These are phyloP conservation scores for Cytospora schulzeri DNA, from an alignment of 2,329 filamentous ascomycete species.

Conservation along the genomic window DNA sequence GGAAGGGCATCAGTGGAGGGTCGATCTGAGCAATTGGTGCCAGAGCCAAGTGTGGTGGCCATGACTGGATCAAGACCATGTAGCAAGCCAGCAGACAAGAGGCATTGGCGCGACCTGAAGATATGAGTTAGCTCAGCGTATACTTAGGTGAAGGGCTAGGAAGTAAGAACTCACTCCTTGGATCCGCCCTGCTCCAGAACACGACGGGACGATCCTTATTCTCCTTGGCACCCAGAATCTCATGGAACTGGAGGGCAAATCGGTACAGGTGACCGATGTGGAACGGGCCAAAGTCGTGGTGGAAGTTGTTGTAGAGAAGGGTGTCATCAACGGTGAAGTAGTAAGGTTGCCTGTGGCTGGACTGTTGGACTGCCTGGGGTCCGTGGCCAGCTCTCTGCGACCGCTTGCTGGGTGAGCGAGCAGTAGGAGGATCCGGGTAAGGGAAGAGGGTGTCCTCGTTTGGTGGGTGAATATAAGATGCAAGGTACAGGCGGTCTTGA, in stretches of 20 bases:
- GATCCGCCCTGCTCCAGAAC: slow-evolving; percentile 92
- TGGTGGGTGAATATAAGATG: slow-evolving; percentile 83
- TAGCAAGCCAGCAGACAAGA: slow-evolving; percentile 95
- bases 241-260: slow-evolving; percentile 94
- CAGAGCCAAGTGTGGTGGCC: slow-evolving; percentile 93
- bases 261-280: slow-evolving; percentile 97
- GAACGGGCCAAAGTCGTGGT: slow-evolving; percentile 95
- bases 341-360: slow-evolving; percentile 68
- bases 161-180: slow-evolving; percentile 76
- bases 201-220: slow-evolving; percentile 90
- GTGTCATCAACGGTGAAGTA: slow-evolving; percentile 96
- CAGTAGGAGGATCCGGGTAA: slow-evolving; percentile 62
- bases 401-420: slow-evolving; percentile 74
- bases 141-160: background rate
- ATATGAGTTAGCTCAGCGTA: slow-evolving; percentile 32
- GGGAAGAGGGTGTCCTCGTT: slow-evolving; percentile 84
- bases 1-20: slow-evolving; percentile 97
- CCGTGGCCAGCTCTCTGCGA: slow-evolving; percentile 66
- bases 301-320: slow-evolving; percentile 96
- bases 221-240: slow-evolving; percentile 87
- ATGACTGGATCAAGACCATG: slow-evolving; percentile 97
- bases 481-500: slow-evolving; percentile 89
- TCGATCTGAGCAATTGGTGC: slow-evolving; percentile 96
- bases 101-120: slow-evolving; percentile 83
- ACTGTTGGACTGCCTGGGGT: slow-evolving; percentile 46